phyloP scores from a whole-genome alignment of 1,284 basidiomycete species.

The Cryptococcus sp. region DNA sequence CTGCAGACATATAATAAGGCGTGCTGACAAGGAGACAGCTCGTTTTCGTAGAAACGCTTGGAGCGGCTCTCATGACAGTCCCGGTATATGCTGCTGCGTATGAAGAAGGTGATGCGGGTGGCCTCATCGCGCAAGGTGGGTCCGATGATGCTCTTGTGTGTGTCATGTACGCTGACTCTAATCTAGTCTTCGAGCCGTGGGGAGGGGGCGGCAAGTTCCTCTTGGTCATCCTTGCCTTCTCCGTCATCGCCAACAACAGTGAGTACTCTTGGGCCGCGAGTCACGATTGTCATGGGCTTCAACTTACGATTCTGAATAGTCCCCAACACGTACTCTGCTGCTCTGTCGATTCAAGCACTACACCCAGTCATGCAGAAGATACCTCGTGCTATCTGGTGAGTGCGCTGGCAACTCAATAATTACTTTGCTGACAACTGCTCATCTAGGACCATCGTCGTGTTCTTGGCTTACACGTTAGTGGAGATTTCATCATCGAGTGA shows the following conservation, averaged over 20 bases:
- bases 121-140: slow-evolving; percentile 38
- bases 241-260: slow-evolving; percentile 62
- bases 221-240: slow-evolving; percentile 62
- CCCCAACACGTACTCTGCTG: slow-evolving; percentile 64
- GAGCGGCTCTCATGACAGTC: slow-evolving; percentile 62
- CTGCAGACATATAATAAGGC: neutral
- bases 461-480: slow-evolving; percentile 2
- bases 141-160: neutral
- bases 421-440: neutral
- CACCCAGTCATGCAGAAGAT: slow-evolving; percentile 61
- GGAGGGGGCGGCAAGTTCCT: slow-evolving; percentile 57
- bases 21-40: slow-evolving; percentile 26
- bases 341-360: slow-evolving; percentile 62
- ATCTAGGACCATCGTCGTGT: neutral
- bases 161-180: neutral
- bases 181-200: slow-evolving; percentile 37
- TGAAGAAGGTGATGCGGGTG: slow-evolving; percentile 58
- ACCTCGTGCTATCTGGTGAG: slow-evolving; percentile 65
- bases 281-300: no score
- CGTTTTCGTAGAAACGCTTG: slow-evolving; percentile 60
- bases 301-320: slow-evolving; percentile 21
- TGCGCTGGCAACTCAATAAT: slow-evolving; percentile 48
- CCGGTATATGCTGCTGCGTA: slow-evolving; percentile 60
- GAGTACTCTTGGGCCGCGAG: neutral
- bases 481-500: no score